Evolutionary conservation across 2,329 filamentous ascomycete genomes (phyloP).

Genomic region (Diplodia intermedia): DNA sequence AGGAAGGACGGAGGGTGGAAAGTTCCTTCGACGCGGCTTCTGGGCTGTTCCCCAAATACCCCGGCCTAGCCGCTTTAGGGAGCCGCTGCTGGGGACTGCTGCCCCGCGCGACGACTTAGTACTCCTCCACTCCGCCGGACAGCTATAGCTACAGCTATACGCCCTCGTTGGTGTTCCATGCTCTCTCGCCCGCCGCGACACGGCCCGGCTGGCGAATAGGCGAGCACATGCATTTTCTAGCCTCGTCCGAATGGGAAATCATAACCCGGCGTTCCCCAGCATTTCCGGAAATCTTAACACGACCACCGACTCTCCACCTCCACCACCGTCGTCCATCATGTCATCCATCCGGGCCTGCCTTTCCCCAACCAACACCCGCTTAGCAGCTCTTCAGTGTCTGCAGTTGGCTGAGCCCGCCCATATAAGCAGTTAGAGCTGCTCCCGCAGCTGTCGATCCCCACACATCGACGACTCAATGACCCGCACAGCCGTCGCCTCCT

Average conservation of each 20-base stretch:
- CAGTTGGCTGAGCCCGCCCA: background rate
- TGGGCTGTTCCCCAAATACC: background rate
- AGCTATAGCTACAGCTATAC: background rate
- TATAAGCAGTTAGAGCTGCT: background rate
- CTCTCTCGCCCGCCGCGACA: background rate
- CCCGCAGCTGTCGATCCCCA: background rate
- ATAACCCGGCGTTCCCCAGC: conserved; percentile 1
- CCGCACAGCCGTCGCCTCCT: conserved; percentile 8
- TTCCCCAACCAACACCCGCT: background rate
- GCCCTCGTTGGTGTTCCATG: background rate
- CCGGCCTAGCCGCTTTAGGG: conserved; percentile 4
- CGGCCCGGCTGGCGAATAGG: background rate
- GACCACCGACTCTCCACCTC: conserved; percentile 4
- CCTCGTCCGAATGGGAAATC: background rate
- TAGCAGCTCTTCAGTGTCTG: conserved; percentile 7
- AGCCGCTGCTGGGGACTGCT: background rate
- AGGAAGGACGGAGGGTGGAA: conserved; percentile 12
- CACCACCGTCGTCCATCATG: conserved; percentile 6
- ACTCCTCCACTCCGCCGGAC: background rate
- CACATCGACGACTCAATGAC: background rate
- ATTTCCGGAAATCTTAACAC: conserved; percentile 19
- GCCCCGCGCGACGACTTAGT: background rate
- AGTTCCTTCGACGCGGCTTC: background rate
- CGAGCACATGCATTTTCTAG: background rate
- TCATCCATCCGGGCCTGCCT: background rate